Evolutionary conservation across 2,329 filamentous ascomycete genomes (phyloP).

Genomic region (Pseudovirgaria hyperparasitica): DNA sequence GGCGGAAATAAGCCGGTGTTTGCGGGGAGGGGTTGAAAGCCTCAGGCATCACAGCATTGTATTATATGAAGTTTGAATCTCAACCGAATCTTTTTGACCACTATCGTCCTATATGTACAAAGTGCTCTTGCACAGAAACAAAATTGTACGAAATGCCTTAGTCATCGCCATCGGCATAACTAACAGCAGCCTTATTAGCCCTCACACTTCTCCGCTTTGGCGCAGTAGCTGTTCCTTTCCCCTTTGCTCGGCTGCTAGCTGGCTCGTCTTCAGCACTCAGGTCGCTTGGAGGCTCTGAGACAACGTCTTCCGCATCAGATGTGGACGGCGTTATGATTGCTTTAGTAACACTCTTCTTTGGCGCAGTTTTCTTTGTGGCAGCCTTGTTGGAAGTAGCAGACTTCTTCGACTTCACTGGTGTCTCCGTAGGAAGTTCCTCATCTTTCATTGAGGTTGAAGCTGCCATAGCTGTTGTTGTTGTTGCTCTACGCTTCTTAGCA

Average conservation of each 20-base stretch:
- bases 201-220: slow-evolving; percentile 7
- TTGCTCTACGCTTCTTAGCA: slow-evolving; percentile 20
- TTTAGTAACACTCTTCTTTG: slow-evolving; percentile 26
- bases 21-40: too few relatives aligned
- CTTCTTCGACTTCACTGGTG: slow-evolving; percentile 13
- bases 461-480: slow-evolving; percentile 8
- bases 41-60: too few relatives aligned
- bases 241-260: slow-evolving; percentile 9
- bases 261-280: slow-evolving; percentile 19
- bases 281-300: slow-evolving; percentile 25
- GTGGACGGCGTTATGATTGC: slow-evolving; percentile 30
- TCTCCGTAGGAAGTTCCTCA: slow-evolving; percentile 11
- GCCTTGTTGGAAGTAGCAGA: slow-evolving; percentile 21
- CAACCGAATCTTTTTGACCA: too few relatives aligned
- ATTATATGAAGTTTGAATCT: too few relatives aligned
- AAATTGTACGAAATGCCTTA: too few relatives aligned
- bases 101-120: too few relatives aligned
- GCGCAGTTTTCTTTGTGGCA: slow-evolving; percentile 21
- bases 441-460: slow-evolving; percentile 13
- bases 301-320: slow-evolving; percentile 22
- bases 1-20: too few relatives aligned
- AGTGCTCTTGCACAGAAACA: too few relatives aligned
- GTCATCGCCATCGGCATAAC: slow-evolving; percentile 1
- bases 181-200: slow-evolving; percentile 3
- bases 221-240: slow-evolving; percentile 12